phyloP scores from a whole-genome alignment of 768 basidiomycete species.

The Leucosporidium yakuticum region DNA sequence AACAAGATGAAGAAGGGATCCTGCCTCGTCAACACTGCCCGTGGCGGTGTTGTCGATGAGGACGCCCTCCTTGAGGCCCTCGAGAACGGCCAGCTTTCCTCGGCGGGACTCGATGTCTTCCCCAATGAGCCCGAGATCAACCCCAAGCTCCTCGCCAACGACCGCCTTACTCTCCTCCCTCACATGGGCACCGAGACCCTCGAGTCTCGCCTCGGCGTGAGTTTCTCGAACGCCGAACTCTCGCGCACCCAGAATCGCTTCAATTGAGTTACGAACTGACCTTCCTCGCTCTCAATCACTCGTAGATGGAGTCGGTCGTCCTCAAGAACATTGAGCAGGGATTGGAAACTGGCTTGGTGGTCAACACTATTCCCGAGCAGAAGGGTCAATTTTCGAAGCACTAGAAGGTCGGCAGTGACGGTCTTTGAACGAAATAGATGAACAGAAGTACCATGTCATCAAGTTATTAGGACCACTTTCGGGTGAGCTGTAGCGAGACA shows the following conservation, averaged over 20 bases:
- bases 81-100: constrained; percentile 56
- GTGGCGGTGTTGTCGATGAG: constrained; percentile 84
- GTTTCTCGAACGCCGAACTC: constrained; percentile 43
- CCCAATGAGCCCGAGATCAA: constrained; percentile 76
- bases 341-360: neutral
- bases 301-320: constrained; percentile 52
- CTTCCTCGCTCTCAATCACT: neutral
- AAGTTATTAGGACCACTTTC: too few relatives aligned
- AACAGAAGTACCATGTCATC: too few relatives aligned
- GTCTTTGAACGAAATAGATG: too few relatives aligned
- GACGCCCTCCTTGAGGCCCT: constrained; percentile 76
- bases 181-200: constrained; percentile 85
- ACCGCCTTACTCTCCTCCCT: constrained; percentile 76
- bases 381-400: neutral
- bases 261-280: neutral
- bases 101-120: constrained; percentile 38
- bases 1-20: constrained; percentile 20
- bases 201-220: constrained; percentile 68
- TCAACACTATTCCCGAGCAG: constrained; percentile 5
- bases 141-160: constrained; percentile 68
- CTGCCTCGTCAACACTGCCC: constrained; percentile 30
- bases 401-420: too few relatives aligned
- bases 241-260: neutral
- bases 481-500: too few relatives aligned
- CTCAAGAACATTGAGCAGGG: constrained; percentile 57